Evolutionary conservation across 2,329 filamentous ascomycete species (phyloP).

Genomic region (Conoideocrella luteorostrata): DNA sequence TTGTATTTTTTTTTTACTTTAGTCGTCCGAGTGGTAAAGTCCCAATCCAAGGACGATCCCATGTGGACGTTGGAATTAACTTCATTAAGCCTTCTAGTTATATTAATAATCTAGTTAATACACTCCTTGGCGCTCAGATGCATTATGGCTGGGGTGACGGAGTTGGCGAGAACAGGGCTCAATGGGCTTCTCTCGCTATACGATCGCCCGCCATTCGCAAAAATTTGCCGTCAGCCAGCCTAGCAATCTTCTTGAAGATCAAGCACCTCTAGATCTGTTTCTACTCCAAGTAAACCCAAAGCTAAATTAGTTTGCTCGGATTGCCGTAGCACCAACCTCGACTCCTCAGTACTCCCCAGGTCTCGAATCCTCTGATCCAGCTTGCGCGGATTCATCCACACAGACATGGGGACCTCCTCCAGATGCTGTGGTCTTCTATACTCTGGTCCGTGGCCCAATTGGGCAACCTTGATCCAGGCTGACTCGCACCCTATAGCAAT

Average conservation of each 20-base stretch:
- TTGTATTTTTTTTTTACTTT: no score
- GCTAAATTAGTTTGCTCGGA: conserved; percentile 66
- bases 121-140: no score
- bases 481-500: conserved; percentile 82
- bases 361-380: conserved; percentile 47
- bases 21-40: no score
- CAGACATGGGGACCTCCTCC: conserved; percentile 27
- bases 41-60: no score
- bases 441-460: conserved; percentile 67
- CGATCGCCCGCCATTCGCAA: no score
- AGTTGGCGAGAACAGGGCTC: no score
- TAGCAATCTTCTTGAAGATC: conserved; percentile 41
- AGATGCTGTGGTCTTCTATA: conserved; percentile 50
- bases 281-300: conserved; percentile 70
- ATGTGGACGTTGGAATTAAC: no score
- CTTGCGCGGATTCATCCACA: conserved; percentile 44
- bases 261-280: conserved; percentile 64
- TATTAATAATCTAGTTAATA: no score
- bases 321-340: conserved; percentile 51
- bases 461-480: conserved; percentile 70
- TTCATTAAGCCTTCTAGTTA: no score
- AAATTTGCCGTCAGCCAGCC: not conserved
- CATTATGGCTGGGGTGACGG: no score
- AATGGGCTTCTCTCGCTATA: no score
- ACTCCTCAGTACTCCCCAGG: conserved; percentile 34